Evolutionary conservation across 139 green algal genomes (phyloP).

Genomic region (Chlorella sp.): DNA sequence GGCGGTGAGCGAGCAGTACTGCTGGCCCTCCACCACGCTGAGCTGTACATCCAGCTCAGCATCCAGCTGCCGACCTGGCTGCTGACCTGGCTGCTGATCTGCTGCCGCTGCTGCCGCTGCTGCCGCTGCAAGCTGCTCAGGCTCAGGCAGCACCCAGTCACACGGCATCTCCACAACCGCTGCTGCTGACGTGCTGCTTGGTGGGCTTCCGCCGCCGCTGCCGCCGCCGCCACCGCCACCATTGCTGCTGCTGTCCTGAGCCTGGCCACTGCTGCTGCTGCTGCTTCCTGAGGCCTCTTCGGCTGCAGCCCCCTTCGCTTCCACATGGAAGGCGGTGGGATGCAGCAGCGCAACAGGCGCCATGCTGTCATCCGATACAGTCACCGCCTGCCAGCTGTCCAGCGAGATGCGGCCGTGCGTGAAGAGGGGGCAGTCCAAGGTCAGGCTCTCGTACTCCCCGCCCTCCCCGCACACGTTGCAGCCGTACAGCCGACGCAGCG

Average conservation of each 20-base stretch:
- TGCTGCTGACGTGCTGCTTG: not conserved
- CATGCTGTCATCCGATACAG: conserved; percentile 53
- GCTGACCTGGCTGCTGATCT: not conserved
- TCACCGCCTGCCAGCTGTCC: conserved; percentile 62
- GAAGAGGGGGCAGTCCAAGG: conserved; percentile 92
- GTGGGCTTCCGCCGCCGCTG: not conserved
- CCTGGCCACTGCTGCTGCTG: not conserved
- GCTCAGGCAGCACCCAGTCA: conserved; percentile 35
- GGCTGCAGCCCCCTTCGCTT: conserved; percentile 59
- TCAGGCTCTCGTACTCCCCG: conserved; percentile 97
- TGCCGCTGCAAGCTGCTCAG: not conserved
- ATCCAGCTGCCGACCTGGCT: not conserved
- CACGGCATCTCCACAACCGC: conserved; percentile 46
- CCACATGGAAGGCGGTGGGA: conserved; percentile 76
- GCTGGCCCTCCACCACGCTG: not conserved
- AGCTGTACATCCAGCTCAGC: conserved; percentile 5
- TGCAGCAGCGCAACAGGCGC: conserved; percentile 70
- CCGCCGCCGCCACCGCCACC: not conserved
- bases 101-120: not conserved
- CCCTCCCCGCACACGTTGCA: conserved; percentile 96
- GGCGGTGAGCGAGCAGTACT: conserved; percentile 22
- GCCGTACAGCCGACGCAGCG: conserved; percentile 74
- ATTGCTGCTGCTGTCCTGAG: not conserved
- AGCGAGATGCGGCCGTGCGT: conserved; percentile 75
- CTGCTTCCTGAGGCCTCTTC: not conserved